A percentile compares a stretch with the other conserved stretches of the same genome.
These are phyloP conservation scores for Suhomyces bokatorum DNA, from an alignment of 1,139 yeast genomes.

Conservation along the genomic window DNA sequence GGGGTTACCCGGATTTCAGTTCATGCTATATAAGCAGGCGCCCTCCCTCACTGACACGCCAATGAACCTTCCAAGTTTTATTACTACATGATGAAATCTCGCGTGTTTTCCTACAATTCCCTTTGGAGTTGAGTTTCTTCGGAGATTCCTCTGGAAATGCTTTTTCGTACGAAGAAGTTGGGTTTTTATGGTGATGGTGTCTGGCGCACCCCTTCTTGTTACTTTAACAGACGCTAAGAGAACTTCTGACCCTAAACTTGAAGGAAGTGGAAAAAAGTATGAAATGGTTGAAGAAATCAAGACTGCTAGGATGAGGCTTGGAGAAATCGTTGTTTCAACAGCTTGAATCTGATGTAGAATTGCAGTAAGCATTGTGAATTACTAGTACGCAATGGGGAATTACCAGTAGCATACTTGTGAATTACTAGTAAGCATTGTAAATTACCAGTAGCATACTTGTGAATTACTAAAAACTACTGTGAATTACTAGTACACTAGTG, in stretches of 20 bases:
- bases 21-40: conserved; percentile 16
- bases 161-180: conserved; percentile 40
- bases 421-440: too few relatives aligned
- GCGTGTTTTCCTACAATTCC: conserved; percentile 53
- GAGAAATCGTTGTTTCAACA: too few relatives aligned
- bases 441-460: too few relatives aligned
- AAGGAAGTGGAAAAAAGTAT: background rate
- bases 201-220: conserved; percentile 65
- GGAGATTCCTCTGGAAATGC: conserved; percentile 41
- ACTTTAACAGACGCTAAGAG: conserved; percentile 50
- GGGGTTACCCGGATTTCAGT: conserved; percentile 23
- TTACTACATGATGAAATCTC: conserved; percentile 61
- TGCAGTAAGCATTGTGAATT: too few relatives aligned
- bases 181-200: conserved; percentile 59
- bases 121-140: conserved; percentile 45
- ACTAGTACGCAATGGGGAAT: too few relatives aligned
- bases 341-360: too few relatives aligned
- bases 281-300: background rate
- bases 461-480: too few relatives aligned
- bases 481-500: too few relatives aligned
- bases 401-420: too few relatives aligned
- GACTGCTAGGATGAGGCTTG: too few relatives aligned
- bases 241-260: conserved; percentile 42
- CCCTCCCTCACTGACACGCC: conserved; percentile 22
- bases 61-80: conserved; percentile 58